Conservation (phyloP, 805 yeast species). For the Teunomyces stri region DNA sequence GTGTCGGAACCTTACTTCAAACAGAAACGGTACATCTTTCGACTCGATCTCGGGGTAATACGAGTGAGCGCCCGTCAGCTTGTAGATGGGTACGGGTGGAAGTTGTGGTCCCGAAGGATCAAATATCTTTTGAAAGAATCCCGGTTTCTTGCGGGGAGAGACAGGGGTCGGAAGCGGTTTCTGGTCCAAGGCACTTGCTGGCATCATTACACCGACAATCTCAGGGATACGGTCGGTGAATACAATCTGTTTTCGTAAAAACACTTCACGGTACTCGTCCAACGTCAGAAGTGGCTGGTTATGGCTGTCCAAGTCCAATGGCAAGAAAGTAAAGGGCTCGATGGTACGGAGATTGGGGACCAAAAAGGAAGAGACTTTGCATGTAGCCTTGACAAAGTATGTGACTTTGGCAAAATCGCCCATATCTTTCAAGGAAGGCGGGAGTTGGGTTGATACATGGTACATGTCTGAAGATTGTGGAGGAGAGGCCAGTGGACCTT, state of each 20-base stretch:
- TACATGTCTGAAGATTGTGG: slow-evolving; percentile 10
- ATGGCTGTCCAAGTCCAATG: slow-evolving; percentile 40
- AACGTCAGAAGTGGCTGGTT: slow-evolving; percentile 12
- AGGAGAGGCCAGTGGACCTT: not conserved
- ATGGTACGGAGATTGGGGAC: slow-evolving; percentile 45
- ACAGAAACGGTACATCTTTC: slow-evolving; percentile 36
- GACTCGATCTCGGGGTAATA: slow-evolving; percentile 25
- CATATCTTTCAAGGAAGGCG: slow-evolving; percentile 33
- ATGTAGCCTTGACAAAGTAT: slow-evolving; percentile 62
- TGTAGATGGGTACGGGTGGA: slow-evolving; percentile 2
- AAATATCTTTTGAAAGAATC: slow-evolving; percentile 29
- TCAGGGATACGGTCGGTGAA: slow-evolving; percentile 43
- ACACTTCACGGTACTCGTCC: slow-evolving; percentile 39
- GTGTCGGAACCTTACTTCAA: slow-evolving; percentile 49
- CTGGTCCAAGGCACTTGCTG: slow-evolving; percentile 14
- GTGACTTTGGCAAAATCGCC: slow-evolving; percentile 39
- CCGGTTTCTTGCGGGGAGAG: slow-evolving; percentile 16
- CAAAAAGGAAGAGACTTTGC: slow-evolving; percentile 49
- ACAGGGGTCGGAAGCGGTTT: slow-evolving; percentile 19
- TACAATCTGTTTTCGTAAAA: slow-evolving; percentile 40
- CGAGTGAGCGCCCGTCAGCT: slow-evolving; percentile 5
- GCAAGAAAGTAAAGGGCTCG: slow-evolving; percentile 54
- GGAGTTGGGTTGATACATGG: slow-evolving; percentile 29
- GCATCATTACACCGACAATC: slow-evolving; percentile 36
- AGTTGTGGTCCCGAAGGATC: slow-evolving; percentile 7